Percentiles rank a stretch among this genome's conserved stretches.
Conservation (phyloP, 805 yeast genomes). For the Pichia exigua region DNA sequence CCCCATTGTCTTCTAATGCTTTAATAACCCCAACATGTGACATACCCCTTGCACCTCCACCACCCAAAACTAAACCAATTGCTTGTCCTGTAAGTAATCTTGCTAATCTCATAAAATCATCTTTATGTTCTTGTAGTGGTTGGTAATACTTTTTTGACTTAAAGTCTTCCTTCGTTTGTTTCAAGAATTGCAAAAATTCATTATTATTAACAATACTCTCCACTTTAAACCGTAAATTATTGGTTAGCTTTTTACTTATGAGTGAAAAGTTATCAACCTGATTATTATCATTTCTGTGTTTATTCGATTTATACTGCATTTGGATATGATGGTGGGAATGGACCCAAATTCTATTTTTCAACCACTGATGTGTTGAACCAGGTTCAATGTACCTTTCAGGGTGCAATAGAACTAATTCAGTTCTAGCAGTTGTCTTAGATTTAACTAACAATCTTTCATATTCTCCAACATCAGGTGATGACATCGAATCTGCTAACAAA, state of each 20-base stretch:
- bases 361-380: constrained; percentile 80
- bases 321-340: constrained; percentile 90
- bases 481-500: constrained; percentile 75
- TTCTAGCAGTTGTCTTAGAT: constrained; percentile 74
- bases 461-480: constrained; percentile 71
- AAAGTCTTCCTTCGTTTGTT: constrained; percentile 22
- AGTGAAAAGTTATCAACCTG: constrained; percentile 12
- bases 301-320: constrained; percentile 31
- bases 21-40: constrained; percentile 88
- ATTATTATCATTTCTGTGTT: constrained; percentile 1
- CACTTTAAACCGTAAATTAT: constrained; percentile 22
- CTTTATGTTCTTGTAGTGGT: constrained; percentile 53
- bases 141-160: constrained; percentile 22
- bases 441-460: constrained; percentile 71
- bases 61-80: constrained; percentile 89
- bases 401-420: constrained; percentile 79
- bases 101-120: constrained; percentile 85
- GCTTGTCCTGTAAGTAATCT: constrained; percentile 88
- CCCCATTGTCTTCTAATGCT: constrained; percentile 85
- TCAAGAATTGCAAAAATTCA: constrained; percentile 24
- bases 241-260: constrained; percentile 21
- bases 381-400: constrained; percentile 76
- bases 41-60: constrained; percentile 96
- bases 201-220: constrained; percentile 21
- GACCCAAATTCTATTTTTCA: constrained; percentile 82